phyloP scores from a whole-genome alignment of 176 grass and related monocot species.

The bread wheat (Triticum aestivum) region IWGSC_CS_RefSeq_v2.1 NC_057812.1:437367974-437368473 shows the following conservation, averaged over 20 bases:
- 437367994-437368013: conserved; percentile 88
- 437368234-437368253: conserved; percentile 94
- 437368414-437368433: conserved; percentile 83
- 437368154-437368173: conserved; percentile 67
- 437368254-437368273: conserved; percentile 98
- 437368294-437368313: background rate
- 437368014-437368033: conserved; percentile 98
- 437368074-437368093: conserved; percentile 78
- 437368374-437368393: conserved; percentile 91
- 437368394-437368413: conserved; percentile 87
- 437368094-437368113: conserved; percentile 88
- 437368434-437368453: conserved; percentile 85
- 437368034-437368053: conserved; percentile 97
- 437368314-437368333: background rate
- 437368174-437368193: conserved; percentile 71
- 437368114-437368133: conserved; percentile 96
- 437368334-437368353: background rate
- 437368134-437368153: conserved; percentile 82
- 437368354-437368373: conserved; percentile 13
- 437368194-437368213: conserved; percentile 91
- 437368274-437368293: background rate
- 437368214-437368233: conserved; percentile 87
- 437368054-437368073: conserved; percentile 94
- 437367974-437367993: conserved; percentile 22
- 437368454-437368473: conserved; percentile 74